Evolutionary conservation across 495 filamentous ascomycete species (phyloP).

Genomic region (Hypoxylon cercidicola): DNA sequence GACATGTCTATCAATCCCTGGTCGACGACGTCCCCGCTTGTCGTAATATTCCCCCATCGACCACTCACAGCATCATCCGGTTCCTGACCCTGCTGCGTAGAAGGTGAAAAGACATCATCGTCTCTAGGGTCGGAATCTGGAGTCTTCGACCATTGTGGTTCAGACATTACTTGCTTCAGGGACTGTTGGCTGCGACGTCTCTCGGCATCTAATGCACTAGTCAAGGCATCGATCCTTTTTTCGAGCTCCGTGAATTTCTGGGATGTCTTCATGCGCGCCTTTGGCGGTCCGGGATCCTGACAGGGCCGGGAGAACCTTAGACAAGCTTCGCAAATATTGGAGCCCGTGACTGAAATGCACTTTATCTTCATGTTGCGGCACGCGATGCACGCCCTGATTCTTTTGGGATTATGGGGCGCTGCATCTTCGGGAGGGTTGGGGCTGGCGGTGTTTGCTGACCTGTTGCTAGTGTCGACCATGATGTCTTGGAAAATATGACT

Average conservation of each 20-base stretch:
- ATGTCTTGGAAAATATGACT: neutral
- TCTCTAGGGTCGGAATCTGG: constrained; percentile 20
- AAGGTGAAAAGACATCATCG: constrained; percentile 2
- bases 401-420: constrained; percentile 13
- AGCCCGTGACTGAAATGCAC: constrained; percentile 34
- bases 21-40: constrained; percentile 13
- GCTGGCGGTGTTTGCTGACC: neutral
- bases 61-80: neutral
- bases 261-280: constrained; percentile 34
- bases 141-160: constrained; percentile 26
- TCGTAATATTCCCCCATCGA: neutral
- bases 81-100: constrained; percentile 2
- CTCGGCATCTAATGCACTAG: constrained; percentile 28
- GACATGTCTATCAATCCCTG: constrained; percentile 26
- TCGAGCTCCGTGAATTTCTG: constrained; percentile 37
- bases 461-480: constrained; percentile 4
- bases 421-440: constrained; percentile 11
- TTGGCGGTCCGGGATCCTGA: constrained; percentile 37
- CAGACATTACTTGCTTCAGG: constrained; percentile 4
- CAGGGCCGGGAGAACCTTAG: constrained; percentile 32
- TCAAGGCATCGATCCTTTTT: constrained; percentile 36
- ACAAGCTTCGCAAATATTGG: constrained; percentile 31
- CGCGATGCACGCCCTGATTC: constrained; percentile 31
- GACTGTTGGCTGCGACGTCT: constrained; percentile 27
- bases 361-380: constrained; percentile 42